Evolutionary conservation across 768 basidiomycete species (phyloP).

Genomic region (Stropharia rugosoannulata): DNA sequence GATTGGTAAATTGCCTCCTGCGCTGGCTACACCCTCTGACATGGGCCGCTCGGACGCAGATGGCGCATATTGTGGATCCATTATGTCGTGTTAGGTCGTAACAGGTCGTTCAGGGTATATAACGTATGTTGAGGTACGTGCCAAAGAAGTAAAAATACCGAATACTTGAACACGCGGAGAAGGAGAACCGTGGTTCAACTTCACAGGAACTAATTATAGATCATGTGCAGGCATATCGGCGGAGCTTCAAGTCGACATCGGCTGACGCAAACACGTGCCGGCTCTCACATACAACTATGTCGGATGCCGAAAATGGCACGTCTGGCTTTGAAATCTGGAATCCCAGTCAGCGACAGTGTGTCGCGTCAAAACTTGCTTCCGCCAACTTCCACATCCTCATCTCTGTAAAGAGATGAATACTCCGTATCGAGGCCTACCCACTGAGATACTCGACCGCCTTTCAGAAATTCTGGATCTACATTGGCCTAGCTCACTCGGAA

Average conservation of each 20-base stretch:
- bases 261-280: neutral
- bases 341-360: neutral
- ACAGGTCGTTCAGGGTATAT: neutral
- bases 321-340: neutral
- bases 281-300: neutral
- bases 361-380: neutral
- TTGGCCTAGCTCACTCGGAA: neutral
- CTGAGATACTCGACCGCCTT: constrained; percentile 2
- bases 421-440: constrained; percentile 5
- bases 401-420: neutral
- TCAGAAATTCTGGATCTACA: neutral
- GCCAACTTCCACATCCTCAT: neutral
- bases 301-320: neutral
- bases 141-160: neutral
- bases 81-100: too few species aligned
- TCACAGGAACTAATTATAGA: constrained; percentile 1
- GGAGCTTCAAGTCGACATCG: neutral
- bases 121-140: neutral
- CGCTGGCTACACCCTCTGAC: too few species aligned
- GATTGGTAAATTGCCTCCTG: too few species aligned
- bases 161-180: constrained; percentile 3
- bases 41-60: too few species aligned
- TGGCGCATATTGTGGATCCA: too few species aligned
- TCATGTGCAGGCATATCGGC: neutral
- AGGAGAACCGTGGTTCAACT: constrained; percentile 10